Evolutionary conservation across 176 grass and related monocot species (phyloP).

Genomic region (Paspalum notatum): DNA sequence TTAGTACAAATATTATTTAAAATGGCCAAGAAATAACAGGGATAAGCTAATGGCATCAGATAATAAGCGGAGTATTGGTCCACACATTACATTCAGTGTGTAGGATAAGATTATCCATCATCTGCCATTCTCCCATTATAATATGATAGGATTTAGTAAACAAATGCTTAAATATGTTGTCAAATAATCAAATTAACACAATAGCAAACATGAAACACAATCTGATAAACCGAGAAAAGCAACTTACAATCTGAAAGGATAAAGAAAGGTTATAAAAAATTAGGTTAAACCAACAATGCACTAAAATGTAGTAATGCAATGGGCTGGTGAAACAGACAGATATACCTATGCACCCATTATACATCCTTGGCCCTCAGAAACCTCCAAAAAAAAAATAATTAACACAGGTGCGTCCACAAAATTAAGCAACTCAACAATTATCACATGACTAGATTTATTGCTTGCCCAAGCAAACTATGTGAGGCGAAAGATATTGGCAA

Average conservation of each 20-base stretch:
- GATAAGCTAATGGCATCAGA: constrained; percentile 33
- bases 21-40: not conserved
- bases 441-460: constrained; percentile 1
- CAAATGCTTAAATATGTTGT: not conserved
- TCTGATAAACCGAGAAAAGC: not conserved
- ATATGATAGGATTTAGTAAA: too few species aligned
- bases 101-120: constrained; percentile 48
- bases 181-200: not conserved
- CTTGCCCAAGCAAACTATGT: not conserved
- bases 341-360: constrained; percentile 51
- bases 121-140: constrained; percentile 19
- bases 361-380: constrained; percentile 25
- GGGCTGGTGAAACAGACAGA: constrained; percentile 67
- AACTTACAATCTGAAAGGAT: not conserved
- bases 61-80: constrained; percentile 49
- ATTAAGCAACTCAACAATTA: not conserved
- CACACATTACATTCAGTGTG: constrained; percentile 53
- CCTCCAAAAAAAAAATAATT: constrained; percentile 43
- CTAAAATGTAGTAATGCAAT: constrained; percentile 37
- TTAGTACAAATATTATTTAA: not conserved
- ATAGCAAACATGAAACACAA: not conserved
- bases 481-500: not conserved
- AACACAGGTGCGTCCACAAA: constrained; percentile 7
- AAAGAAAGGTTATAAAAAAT: not conserved
- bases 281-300: constrained; percentile 48